phyloP scores from a whole-genome alignment of 2,329 filamentous ascomycete species.

The Apiospora arundinis region DNA sequence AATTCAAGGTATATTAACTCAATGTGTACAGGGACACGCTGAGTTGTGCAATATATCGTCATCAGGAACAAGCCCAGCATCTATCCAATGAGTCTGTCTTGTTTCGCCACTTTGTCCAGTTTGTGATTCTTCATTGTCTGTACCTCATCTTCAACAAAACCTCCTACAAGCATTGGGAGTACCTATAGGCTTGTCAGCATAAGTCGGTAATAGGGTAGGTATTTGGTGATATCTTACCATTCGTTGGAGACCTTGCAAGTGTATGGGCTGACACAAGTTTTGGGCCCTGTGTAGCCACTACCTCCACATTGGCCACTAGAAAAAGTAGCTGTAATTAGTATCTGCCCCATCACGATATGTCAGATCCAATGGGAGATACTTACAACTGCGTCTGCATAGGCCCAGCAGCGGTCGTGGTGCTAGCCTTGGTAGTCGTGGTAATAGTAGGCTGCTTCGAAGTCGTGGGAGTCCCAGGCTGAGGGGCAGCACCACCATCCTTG shows the following conservation, averaged over 20 bases:
- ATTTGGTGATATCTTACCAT: neutral
- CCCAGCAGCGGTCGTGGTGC: neutral
- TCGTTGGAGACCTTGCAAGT: constrained; percentile 1
- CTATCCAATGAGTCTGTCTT: too few species aligned
- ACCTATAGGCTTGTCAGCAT: neutral
- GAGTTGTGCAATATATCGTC: too few species aligned
- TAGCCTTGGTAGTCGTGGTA: neutral
- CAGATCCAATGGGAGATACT: neutral
- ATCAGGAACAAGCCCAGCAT: too few species aligned
- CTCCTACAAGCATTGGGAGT: neutral
- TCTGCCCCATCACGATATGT: neutral
- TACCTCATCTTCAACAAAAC: neutral
- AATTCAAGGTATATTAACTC: too few species aligned
- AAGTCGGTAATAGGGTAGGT: fast-evolving
- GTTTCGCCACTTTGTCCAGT: too few species aligned
- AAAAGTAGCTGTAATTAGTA: neutral
- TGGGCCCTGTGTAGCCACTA: constrained; percentile 4
- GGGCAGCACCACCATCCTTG: constrained; percentile 20
- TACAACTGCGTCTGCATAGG: neutral
- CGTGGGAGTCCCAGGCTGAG: neutral
- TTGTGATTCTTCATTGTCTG: neutral
- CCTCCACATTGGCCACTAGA: neutral
- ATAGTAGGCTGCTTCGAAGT: neutral
- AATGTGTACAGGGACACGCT: too few species aligned
- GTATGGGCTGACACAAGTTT: constrained; percentile 1